Base-by-base conservation (phyloP, 352 stramenopile species). In the Pythium aquatile region DNA sequence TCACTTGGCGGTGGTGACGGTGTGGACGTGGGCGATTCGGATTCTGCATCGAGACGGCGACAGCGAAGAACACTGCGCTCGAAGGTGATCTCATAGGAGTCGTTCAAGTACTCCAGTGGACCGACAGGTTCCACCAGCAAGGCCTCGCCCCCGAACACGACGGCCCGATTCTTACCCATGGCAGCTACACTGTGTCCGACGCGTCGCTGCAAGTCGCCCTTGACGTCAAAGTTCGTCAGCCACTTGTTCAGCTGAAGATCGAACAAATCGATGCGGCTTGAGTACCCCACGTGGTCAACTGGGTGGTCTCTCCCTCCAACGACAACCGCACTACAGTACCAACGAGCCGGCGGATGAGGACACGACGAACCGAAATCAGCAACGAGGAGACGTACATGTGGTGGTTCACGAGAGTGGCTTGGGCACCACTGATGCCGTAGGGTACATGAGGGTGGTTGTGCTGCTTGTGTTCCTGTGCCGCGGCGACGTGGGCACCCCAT, bases 111-210 rank as follows among this genome's bases (percentile, higher is more conserved):
- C 9, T 55, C 6, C 51, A 30, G 37, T 29, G 52, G 8, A 16
- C 48, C 37, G 14, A 4, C 7, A 9, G 56, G 46, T 42, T 51
- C 47, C 55, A 63, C 35, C 49, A 47, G 17, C 40, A 55, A 49
- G 6, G 46, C 40, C 29, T 91, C 79, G 5, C 85, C 85, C 16
- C 85, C 85, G 67, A 93, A 93, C 0, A 77, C 64, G 39, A 83
- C 81, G 3, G 68, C 73, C 48, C 71, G 68, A 3, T 20, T 35
- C 1, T 24, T 35, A 7, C 37, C 48, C 26, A 72, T 6, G 16
- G 72, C 47, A 32, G 75, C 59, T 16, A 90, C 49, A 9, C 69
- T 81, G 57, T 80, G 79, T n/a, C 85, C 81, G 20, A 88, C 76
- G 33, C 81, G 76, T 7, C 77, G 75, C 32, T 69, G 63, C 17